phyloP scores from a whole-genome alignment of 805 yeast species.

The Starmerella stigmatis region DNA sequence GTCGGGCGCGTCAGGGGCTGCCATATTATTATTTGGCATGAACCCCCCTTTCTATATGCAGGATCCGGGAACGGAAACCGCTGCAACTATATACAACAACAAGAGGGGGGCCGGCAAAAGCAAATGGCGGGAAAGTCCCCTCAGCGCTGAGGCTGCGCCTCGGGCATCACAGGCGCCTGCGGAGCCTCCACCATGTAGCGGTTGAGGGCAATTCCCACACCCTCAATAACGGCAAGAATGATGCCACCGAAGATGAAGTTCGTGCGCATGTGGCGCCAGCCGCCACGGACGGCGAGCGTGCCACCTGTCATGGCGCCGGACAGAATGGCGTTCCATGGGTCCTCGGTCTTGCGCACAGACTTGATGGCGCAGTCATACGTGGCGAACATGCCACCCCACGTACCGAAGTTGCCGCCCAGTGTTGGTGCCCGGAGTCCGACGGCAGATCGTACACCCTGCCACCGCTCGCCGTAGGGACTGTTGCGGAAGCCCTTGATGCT shows the following conservation, averaged over 20 bases:
- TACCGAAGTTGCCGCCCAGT: constrained; percentile 97
- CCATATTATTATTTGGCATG: too few species aligned
- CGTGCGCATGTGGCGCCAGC: constrained; percentile 92
- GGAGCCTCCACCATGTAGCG: constrained; percentile 75
- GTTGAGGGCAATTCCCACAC: constrained; percentile 94
- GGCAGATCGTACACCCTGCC: constrained; percentile 79
- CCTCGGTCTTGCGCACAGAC: constrained; percentile 93
- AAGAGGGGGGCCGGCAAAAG: too few species aligned
- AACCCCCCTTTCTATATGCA: constrained; percentile 4
- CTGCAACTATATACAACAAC: neutral
- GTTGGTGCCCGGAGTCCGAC: constrained; percentile 96
- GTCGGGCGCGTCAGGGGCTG: too few species aligned
- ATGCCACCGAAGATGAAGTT: constrained; percentile 97
- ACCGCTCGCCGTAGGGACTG: constrained; percentile 90
- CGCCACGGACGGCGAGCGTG: constrained; percentile 95
- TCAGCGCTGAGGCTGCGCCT: constrained; percentile 16
- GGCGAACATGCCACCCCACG: constrained; percentile 98
- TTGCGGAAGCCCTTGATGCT: constrained; percentile 97
- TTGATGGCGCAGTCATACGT: constrained; percentile 92
- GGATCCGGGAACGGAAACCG: neutral
- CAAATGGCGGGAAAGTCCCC: too few species aligned
- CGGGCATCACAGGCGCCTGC: constrained; percentile 31
- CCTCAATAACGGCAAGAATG: constrained; percentile 91
- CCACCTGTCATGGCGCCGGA: constrained; percentile 99
- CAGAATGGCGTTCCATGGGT: constrained; percentile 94